Conservation (phyloP, 208 protist species). For the Phytomonas sp. region DNA sequence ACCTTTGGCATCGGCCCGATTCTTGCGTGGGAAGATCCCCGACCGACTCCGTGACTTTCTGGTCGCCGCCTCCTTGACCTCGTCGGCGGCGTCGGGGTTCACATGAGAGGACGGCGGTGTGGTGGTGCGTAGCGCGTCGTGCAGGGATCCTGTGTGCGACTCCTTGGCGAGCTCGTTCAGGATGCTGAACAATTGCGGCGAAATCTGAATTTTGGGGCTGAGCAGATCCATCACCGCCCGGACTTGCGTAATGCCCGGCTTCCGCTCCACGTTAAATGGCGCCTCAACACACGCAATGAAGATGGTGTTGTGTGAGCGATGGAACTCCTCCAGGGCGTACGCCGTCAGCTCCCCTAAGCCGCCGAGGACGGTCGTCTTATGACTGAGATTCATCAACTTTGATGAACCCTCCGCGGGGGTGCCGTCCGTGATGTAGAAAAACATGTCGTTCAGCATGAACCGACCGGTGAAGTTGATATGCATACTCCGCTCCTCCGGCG, state of each 20-base stretch:
- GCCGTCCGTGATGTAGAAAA: conserved; percentile 68
- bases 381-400: conserved; percentile 19
- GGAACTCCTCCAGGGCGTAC: conserved; percentile 34
- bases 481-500: conserved; percentile 8
- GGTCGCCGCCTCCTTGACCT: background rate
- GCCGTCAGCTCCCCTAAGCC: conserved; percentile 60
- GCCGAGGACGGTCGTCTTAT: conserved; percentile 47
- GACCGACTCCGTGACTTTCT: background rate
- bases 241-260: conserved; percentile 20
- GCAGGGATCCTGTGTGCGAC: conserved; percentile 17
- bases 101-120: background rate
- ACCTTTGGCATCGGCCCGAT: background rate
- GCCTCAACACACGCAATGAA: conserved; percentile 44
- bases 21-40: background rate
- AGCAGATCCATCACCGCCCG: conserved; percentile 58
- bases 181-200: conserved; percentile 56
- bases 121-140: conserved; percentile 1
- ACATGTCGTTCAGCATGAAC: conserved; percentile 34
- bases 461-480: conserved; percentile 32
- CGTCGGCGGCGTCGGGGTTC: background rate
- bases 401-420: conserved; percentile 18
- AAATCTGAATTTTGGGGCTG: conserved; percentile 45
- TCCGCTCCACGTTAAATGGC: conserved; percentile 43
- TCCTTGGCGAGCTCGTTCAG: conserved; percentile 49
- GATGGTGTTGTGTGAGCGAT: conserved; percentile 41